Percentiles rank a stretch among this genome's conserved stretches.
Conservation (phyloP, 202 grass and related monocot species). For the Carex arenaria region DNA sequence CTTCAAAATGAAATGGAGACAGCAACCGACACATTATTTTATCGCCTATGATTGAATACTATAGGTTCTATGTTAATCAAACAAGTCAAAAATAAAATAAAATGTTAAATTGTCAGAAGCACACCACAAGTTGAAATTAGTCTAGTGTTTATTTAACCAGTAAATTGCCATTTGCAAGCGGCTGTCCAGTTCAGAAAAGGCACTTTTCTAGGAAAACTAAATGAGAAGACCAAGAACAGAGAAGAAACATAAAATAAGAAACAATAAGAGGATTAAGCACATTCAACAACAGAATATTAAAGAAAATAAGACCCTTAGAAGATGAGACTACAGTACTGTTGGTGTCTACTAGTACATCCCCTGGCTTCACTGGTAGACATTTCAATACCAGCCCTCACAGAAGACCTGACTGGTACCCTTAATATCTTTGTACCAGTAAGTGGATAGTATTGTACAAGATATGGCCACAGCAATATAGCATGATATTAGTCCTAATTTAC, state of each 20-base stretch:
- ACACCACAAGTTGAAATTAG: background rate
- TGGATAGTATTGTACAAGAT: background rate
- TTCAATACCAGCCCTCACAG: background rate
- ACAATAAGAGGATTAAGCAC: background rate
- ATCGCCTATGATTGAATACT: background rate
- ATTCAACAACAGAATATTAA: background rate
- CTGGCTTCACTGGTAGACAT: background rate
- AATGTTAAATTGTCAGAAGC: slow-evolving; percentile 6
- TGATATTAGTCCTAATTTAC: background rate
- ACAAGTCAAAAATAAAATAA: background rate
- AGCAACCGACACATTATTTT: background rate
- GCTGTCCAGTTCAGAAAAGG: background rate
- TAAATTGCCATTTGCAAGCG: background rate
- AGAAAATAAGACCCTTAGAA: background rate
- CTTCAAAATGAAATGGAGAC: background rate
- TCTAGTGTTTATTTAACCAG: background rate
- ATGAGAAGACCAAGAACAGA: background rate
- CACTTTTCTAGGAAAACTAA: background rate
- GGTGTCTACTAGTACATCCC: background rate
- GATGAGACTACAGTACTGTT: background rate
- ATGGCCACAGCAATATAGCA: background rate
- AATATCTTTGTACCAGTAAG: background rate
- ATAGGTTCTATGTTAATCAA: background rate
- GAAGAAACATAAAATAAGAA: background rate
- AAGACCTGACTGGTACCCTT: background rate